Conservation (phyloP, 2,329 filamentous ascomycete genomes). For the Penicillium aurantiogriseum region DNA sequence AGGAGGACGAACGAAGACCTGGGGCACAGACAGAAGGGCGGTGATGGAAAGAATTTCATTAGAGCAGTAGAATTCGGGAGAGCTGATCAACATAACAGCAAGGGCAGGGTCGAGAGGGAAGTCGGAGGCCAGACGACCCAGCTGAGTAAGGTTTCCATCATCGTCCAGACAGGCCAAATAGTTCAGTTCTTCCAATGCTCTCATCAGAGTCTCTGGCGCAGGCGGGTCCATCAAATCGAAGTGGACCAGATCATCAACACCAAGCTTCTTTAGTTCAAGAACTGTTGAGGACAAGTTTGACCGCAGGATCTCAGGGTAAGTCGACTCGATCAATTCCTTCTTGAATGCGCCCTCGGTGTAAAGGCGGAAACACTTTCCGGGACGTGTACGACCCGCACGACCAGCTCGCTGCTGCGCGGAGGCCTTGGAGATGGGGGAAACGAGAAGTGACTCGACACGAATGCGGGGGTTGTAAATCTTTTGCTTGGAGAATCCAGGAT, state of each 20-base stretch:
- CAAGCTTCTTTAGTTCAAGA: slow-evolving; percentile 94
- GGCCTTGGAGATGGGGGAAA: slow-evolving; percentile 96
- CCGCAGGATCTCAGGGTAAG: slow-evolving; percentile 90
- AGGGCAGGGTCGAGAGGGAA: slow-evolving; percentile 93
- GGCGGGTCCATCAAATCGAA: slow-evolving; percentile 99
- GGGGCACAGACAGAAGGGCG: slow-evolving; percentile 87
- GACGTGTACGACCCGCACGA: slow-evolving; percentile 97
- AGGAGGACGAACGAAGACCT: slow-evolving; percentile 87
- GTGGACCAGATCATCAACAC: slow-evolving; percentile 91
- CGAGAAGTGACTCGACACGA: slow-evolving; percentile 92
- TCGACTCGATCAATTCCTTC: slow-evolving; percentile 96
- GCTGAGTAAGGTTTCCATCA: slow-evolving; percentile 83
- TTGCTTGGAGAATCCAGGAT: slow-evolving; percentile 98
- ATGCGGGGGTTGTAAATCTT: slow-evolving; percentile 98
- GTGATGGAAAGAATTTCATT: slow-evolving; percentile 97
- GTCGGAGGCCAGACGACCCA: slow-evolving; percentile 85
- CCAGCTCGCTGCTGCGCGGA: slow-evolving; percentile 96
- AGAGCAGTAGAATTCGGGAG: slow-evolving; percentile 96
- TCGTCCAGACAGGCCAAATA: slow-evolving; percentile 96
- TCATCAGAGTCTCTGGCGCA: slow-evolving; percentile 96
- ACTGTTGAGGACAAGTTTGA: slow-evolving; percentile 96
- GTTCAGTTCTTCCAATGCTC: slow-evolving; percentile 94
- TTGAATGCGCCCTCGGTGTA: slow-evolving; percentile 97
- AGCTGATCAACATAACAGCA: slow-evolving; percentile 96
- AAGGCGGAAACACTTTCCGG: slow-evolving; percentile 95